Evolutionary conservation across 768 basidiomycete species (phyloP).

Genomic region (Piloderma croceum): DNA sequence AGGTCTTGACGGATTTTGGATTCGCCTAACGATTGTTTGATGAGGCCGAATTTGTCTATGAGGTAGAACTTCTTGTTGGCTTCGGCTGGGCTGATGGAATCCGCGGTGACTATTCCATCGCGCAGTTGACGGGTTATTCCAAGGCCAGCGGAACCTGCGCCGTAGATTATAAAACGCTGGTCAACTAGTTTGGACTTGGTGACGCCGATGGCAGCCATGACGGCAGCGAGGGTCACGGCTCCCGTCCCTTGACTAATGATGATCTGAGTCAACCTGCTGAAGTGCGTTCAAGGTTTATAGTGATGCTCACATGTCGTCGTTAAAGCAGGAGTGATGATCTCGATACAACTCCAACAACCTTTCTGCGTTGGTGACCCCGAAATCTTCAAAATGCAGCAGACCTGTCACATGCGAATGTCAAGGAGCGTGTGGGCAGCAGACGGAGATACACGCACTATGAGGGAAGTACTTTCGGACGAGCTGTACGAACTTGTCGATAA

Average conservation of each 20-base stretch:
- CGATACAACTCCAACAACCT: conserved; percentile 58
- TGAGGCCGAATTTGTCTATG: conserved; percentile 62
- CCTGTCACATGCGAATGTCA: conserved; percentile 29
- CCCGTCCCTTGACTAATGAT: conserved; percentile 63
- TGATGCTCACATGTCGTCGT: conserved; percentile 71
- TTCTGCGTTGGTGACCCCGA: conserved; percentile 74
- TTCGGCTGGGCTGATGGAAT: conserved; percentile 39
- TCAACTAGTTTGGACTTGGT: conserved; percentile 60
- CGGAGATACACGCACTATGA: conserved; percentile 17
- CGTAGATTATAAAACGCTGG: conserved; percentile 75
- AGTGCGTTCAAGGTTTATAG: conserved; percentile 6
- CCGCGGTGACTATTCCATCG: conserved; percentile 61
- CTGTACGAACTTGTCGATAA: conserved; percentile 78
- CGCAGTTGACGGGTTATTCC: conserved; percentile 75
- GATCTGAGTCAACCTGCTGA: not conserved
- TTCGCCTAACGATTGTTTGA: conserved; percentile 44
- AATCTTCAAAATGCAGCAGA: conserved; percentile 83
- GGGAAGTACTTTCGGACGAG: conserved; percentile 70
- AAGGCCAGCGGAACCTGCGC: conserved; percentile 77
- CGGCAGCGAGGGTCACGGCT: conserved; percentile 63
- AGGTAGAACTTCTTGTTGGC: conserved; percentile 68
- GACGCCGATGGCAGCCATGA: conserved; percentile 64
- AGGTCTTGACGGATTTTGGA: conserved; percentile 41
- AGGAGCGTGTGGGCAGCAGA: not conserved
- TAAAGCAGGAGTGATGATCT: conserved; percentile 65